A percentile compares a stretch with the other conserved stretches of the same genome.
Conservation (phyloP, 768 basidiomycete genomes). For the Lepiota brunneoincarnata region DNA sequence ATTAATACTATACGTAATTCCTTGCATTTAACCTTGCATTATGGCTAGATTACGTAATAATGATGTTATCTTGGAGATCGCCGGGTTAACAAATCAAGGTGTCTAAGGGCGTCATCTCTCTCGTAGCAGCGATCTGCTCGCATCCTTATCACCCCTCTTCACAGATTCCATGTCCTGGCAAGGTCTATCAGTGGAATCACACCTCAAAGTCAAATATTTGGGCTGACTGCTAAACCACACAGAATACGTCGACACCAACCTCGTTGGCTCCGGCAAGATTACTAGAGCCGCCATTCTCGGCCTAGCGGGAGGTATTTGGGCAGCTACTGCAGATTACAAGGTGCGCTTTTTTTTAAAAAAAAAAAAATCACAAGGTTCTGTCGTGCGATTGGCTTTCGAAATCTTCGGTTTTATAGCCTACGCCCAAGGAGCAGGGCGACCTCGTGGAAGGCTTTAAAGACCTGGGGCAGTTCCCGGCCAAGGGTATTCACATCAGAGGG, state of each 20-base stretch:
- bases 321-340: slow-evolving; percentile 52
- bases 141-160: slow-evolving; percentile 3
- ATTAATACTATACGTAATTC: too few species aligned
- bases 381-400: too few species aligned
- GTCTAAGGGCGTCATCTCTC: not conserved
- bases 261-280: slow-evolving; percentile 73
- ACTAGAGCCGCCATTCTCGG: slow-evolving; percentile 78
- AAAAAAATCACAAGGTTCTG: too few species aligned
- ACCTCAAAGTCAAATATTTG: not conserved
- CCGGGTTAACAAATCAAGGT: slow-evolving; percentile 5
- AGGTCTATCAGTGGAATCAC: slow-evolving; percentile 32
- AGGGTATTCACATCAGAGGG: slow-evolving; percentile 62
- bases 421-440: slow-evolving; percentile 60
- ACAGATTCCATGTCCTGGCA: slow-evolving; percentile 69
- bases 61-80: slow-evolving; percentile 11
- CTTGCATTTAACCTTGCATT: too few species aligned
- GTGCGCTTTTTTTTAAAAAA: too few species aligned
- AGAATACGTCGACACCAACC: slow-evolving; percentile 84
- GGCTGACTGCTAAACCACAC: slow-evolving; percentile 3
- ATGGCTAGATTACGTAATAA: slow-evolving; percentile 2
- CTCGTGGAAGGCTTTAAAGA: slow-evolving; percentile 48
- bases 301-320: slow-evolving; percentile 76
- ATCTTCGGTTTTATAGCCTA: too few species aligned
- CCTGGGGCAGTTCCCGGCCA: slow-evolving; percentile 38
- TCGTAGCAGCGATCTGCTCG: slow-evolving; percentile 10